Conservation (phyloP, 179 eudicot species). For the Silene vulgaris region DNA sequence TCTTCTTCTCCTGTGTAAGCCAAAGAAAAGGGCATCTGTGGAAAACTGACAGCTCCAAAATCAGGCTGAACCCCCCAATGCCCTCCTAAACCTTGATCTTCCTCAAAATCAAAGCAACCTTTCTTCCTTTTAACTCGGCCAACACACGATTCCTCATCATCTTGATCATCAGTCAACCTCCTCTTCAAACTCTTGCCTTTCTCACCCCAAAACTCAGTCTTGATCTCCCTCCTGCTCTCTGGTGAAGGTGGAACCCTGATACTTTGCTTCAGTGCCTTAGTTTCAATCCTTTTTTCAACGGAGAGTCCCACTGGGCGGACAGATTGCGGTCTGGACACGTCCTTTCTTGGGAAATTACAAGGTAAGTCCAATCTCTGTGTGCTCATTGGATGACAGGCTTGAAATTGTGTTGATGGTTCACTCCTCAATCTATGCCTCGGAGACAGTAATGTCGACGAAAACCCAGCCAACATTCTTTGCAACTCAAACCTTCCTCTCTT, state of each 20-base stretch:
- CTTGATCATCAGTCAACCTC: slow-evolving; percentile 46
- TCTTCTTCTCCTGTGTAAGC: slow-evolving; percentile 60
- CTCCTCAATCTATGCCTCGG: not conserved
- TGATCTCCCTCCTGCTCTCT: slow-evolving; percentile 38
- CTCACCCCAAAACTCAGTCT: slow-evolving; percentile 47
- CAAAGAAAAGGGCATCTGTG: slow-evolving; percentile 51
- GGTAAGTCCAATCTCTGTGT: not conserved
- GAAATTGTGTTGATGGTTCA: not conserved
- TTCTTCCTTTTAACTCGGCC: slow-evolving; percentile 50
- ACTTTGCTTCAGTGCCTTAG: slow-evolving; percentile 43
- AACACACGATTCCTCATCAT: slow-evolving; percentile 34
- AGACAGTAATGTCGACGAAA: not conserved
- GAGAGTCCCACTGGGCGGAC: slow-evolving; percentile 44
- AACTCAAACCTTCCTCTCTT: not conserved
- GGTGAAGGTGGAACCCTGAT: slow-evolving; percentile 45
- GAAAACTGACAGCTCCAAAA: slow-evolving; percentile 26
- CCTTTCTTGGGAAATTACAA: not conserved
- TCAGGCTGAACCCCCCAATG: slow-evolving; percentile 52
- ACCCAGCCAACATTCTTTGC: not conserved
- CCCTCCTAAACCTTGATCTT: slow-evolving; percentile 33
- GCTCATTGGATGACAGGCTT: not conserved
- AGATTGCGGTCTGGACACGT: not conserved
- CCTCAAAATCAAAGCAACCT: slow-evolving; percentile 26
- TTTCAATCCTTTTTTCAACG: slow-evolving; percentile 48
- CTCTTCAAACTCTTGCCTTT: slow-evolving; percentile 65